Evolutionary conservation across 2,329 filamentous ascomycete species (phyloP).

Genomic region (Epichloe festucae): DNA sequence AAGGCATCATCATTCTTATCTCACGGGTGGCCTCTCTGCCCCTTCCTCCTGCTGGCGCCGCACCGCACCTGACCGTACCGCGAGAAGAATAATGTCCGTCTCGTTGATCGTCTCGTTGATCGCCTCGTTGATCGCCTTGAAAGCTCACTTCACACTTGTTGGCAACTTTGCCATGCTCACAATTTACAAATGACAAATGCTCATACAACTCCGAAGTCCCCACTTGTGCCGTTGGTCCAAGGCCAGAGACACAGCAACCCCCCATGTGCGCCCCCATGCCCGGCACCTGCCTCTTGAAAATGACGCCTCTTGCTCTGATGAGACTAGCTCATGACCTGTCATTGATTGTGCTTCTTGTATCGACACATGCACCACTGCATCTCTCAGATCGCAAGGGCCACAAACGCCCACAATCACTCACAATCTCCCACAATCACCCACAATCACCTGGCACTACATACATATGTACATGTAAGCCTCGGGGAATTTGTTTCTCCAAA

Average conservation of each 20-base stretch:
- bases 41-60: too few species aligned
- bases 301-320: not conserved
- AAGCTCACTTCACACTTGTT: not conserved
- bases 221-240: too few species aligned
- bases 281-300: not conserved
- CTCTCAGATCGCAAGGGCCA: slow-evolving; percentile 1
- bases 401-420: not conserved
- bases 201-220: too few species aligned
- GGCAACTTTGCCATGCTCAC: too few species aligned
- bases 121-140: not conserved
- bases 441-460: not conserved
- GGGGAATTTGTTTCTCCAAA: not conserved
- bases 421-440: not conserved
- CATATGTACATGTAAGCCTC: not conserved
- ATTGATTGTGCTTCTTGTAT: not conserved
- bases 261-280: not conserved
- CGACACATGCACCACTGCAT: not conserved
- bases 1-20: too few species aligned
- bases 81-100: not conserved
- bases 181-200: too few species aligned
- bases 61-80: too few species aligned
- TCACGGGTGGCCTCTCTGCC: not conserved
- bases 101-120: not conserved
- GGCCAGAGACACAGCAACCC: not conserved
- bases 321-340: not conserved